Percentiles rank a stretch among this genome's conserved stretches.
phyloP scores from a whole-genome alignment of 306 rosid genomes.

The Begonia fuchsioides region DNA sequence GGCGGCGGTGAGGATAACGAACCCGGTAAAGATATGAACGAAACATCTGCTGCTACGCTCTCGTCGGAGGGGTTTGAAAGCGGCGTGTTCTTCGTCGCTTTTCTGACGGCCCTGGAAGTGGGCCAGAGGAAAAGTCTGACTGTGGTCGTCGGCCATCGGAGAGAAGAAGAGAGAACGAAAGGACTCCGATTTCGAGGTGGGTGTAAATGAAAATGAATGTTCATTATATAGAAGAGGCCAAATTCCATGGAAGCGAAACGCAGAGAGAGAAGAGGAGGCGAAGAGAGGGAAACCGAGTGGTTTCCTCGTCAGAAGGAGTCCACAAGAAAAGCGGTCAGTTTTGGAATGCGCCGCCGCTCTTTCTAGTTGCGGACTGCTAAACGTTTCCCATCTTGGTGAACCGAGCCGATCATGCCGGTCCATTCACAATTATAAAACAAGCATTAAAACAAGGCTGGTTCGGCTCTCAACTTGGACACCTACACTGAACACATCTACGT shows the following conservation, averaged over 20 bases:
- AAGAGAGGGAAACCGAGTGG: not conserved
- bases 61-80: slow-evolving; percentile 13
- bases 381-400: too few species aligned
- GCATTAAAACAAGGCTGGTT: too few species aligned
- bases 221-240: not conserved
- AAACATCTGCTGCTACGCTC: slow-evolving; percentile 47
- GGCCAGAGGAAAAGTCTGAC: slow-evolving; percentile 18
- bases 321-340: not conserved
- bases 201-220: not conserved
- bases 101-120: slow-evolving; percentile 10
- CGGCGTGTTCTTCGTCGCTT: slow-evolving; percentile 20
- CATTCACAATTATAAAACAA: too few species aligned
- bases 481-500: too few species aligned
- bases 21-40: slow-evolving; percentile 23
- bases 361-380: too few species aligned
- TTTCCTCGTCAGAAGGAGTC: not conserved
- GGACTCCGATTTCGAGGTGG: not conserved
- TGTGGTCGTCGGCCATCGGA: slow-evolving; percentile 17
- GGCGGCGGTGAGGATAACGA: slow-evolving; percentile 24
- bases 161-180: not conserved
- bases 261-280: not conserved
- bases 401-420: too few species aligned
- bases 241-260: not conserved
- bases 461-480: too few species aligned
- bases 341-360: slow-evolving; percentile 9